Conservation (phyloP, 2,329 filamentous ascomycete genomes). For the Amauroascus verrucosus region DNA sequence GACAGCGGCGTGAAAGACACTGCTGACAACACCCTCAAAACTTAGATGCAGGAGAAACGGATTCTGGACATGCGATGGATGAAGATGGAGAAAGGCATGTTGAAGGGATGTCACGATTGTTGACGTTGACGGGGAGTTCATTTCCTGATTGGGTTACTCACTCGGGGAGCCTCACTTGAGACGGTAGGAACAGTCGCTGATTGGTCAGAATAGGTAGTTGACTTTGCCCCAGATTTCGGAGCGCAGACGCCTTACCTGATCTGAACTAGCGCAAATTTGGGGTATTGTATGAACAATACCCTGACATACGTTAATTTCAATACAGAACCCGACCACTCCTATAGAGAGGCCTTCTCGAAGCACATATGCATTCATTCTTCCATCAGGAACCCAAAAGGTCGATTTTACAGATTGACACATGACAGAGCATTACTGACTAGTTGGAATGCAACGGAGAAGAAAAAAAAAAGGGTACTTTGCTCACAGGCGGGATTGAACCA, state of each 20-base stretch:
- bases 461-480: too few relatives aligned
- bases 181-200: background rate
- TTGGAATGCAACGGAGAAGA: too few relatives aligned
- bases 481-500: too few relatives aligned
- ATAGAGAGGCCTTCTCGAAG: too few relatives aligned
- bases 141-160: conserved; percentile 7
- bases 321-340: too few relatives aligned
- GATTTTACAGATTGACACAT: too few relatives aligned
- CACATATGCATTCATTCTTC: too few relatives aligned
- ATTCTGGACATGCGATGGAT: background rate
- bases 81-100: background rate
- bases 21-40: background rate
- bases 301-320: too few relatives aligned
- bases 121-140: conserved; percentile 9
- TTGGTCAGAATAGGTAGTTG: background rate
- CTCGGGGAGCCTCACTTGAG: background rate
- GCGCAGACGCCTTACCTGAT: background rate
- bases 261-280: background rate
- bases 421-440: too few relatives aligned
- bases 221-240: background rate
- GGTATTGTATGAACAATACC: too few relatives aligned
- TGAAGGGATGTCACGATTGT: background rate
- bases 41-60: background rate
- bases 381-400: too few relatives aligned
- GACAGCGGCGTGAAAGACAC: background rate